Conservation (phyloP, 441 rosid genomes). For the Sinapis alba region DNA sequence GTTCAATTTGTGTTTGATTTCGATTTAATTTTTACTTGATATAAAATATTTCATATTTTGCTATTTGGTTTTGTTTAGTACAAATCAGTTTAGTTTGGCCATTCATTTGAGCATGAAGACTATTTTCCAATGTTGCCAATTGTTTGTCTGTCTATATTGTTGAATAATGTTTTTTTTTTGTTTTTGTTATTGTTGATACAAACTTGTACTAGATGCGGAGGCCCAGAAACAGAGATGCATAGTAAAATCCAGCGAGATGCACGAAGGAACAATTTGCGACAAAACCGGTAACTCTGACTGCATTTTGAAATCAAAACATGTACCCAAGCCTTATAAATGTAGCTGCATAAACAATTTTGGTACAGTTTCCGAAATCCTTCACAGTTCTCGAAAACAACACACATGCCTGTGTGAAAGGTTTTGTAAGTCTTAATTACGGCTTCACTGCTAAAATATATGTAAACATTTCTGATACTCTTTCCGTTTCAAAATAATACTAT, state of each 20-base stretch:
- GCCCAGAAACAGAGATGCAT: not conserved
- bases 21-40: not conserved
- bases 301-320: not conserved
- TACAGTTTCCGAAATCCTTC: not conserved
- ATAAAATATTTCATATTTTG: not conserved
- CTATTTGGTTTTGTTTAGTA: not conserved
- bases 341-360: not conserved
- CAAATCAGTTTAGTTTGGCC: not conserved
- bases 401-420: too few species aligned
- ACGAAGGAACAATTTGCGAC: not conserved
- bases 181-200: not conserved
- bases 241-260: too few species aligned
- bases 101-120: not conserved
- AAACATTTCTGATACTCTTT: too few species aligned
- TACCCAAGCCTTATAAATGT: not conserved
- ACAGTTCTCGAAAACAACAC: not conserved
- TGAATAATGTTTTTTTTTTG: not conserved
- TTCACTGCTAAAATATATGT: too few species aligned
- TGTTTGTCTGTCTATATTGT: not conserved
- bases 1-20: not conserved
- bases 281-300: not conserved
- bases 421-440: too few species aligned
- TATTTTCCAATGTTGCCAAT: not conserved
- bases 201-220: not conserved
- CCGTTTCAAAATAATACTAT: too few species aligned